Base-by-base conservation (phyloP, 2,329 filamentous ascomycete genomes). In the Aspergillus felis region DNA sequence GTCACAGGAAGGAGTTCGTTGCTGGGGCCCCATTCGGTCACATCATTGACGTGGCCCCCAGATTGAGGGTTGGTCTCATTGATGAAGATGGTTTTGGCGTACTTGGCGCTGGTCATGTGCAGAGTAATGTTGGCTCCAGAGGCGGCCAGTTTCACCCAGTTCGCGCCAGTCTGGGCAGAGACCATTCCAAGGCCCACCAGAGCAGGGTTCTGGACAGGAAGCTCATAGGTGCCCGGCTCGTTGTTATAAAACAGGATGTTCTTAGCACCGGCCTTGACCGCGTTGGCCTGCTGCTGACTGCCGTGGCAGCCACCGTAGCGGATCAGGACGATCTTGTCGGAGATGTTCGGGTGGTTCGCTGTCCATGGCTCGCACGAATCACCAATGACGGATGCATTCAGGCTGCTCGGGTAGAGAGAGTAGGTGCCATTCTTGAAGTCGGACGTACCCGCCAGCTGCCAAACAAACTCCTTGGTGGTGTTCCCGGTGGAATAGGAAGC, bases 241-340 rank as follows among this genome's bases (percentile, higher is more conserved):
- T 61, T 84, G 76, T 87, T 87, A 71, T 87, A 88, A 64, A 86
- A 75, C 61, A 88, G 71, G 54, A 88, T 71, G 61, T 87, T 86
- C 66, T 82, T 80, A 51, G 84, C 86, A 10, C 86, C 86, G 51
- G 78, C 77, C 6, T 75, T 78, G 2, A 74, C 79, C 4, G 82
- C 81, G 57, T 84, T 82, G 44, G 73, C 66, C 1, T 79, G 79
- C 74, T 88, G 87, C 12, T 77, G 64, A 2, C 76, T 74, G 57
- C 86, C 86, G 0, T 77, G 77, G 68, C 85, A 88, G 27, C 27
- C 27, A 28, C 27, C 27, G 6, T 28, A 28, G 27, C 27, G 27
- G 6, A 28, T 28, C 6, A 28, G 27, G 27, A 28, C 27, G 27
- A 28, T 28, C 27, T 28, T 28, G 27, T 28, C 6, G 27, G 27